Conservation (phyloP, 2,329 filamentous ascomycete species). For the Fusarium praegraminearum region DNA sequence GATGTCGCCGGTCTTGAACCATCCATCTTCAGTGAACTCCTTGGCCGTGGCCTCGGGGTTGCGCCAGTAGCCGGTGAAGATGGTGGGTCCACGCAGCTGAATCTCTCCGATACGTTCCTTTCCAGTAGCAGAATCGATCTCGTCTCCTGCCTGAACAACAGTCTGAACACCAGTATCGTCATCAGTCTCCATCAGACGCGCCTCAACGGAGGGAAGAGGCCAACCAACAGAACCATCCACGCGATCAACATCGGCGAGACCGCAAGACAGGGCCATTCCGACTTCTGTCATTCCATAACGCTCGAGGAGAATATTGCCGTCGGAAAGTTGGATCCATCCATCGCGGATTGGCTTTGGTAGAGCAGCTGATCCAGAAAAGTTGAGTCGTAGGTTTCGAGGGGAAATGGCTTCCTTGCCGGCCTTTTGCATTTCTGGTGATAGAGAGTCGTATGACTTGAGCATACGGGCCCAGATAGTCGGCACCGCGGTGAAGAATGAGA, state of each 20-base stretch:
- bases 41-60: conserved; percentile 14
- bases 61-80: conserved; percentile 13
- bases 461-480: conserved; percentile 95
- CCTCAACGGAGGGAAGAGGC: conserved; percentile 89
- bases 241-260: conserved; percentile 79
- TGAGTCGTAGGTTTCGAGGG: conserved; percentile 83
- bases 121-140: conserved; percentile 60
- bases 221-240: conserved; percentile 94
- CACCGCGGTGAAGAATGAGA: conserved; percentile 96
- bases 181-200: conserved; percentile 77
- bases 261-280: conserved; percentile 97
- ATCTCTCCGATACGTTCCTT: conserved; percentile 87
- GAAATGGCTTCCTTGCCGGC: conserved; percentile 78
- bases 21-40: conserved; percentile 10
- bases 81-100: conserved; percentile 51
- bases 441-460: conserved; percentile 74
- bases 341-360: conserved; percentile 89
- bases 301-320: conserved; percentile 89
- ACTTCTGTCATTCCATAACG: conserved; percentile 99
- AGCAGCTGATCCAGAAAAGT: conserved; percentile 94
- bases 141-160: conserved; percentile 73
- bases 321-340: conserved; percentile 81
- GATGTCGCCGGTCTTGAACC: conserved; percentile 25
- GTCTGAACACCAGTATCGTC: conserved; percentile 72
- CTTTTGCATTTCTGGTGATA: conserved; percentile 70